Evolutionary conservation across 495 filamentous ascomycete genomes (phyloP).

Genomic region (Chaetomidium leptoderma): DNA sequence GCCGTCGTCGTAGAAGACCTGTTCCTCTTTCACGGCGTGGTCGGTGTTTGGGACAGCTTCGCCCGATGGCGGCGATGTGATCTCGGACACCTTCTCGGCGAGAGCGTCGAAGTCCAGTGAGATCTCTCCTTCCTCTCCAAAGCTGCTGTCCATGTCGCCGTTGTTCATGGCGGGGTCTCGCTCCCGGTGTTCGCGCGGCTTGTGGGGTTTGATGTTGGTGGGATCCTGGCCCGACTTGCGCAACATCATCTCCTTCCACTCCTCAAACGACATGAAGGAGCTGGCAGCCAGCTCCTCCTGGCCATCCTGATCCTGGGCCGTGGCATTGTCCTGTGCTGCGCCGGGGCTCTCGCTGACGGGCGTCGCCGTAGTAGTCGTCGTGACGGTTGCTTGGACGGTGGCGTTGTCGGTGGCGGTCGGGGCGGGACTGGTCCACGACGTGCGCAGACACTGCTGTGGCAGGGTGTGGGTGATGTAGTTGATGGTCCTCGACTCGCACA

Average conservation of each 20-base stretch:
- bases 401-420: conserved; percentile 12
- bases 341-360: conserved; percentile 11
- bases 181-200: conserved; percentile 36
- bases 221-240: conserved; percentile 80
- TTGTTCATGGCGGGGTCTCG: conserved; percentile 29
- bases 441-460: conserved; percentile 70
- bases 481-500: conserved; percentile 62
- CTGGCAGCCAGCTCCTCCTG: conserved; percentile 64
- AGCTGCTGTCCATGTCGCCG: conserved; percentile 40
- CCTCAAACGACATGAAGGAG: conserved; percentile 94
- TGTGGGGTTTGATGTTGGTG: conserved; percentile 60
- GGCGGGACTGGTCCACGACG: conserved; percentile 36
- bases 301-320: conserved; percentile 16
- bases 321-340: conserved; percentile 17
- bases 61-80: conserved; percentile 29
- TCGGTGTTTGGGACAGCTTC: conserved; percentile 32
- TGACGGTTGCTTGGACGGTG: background rate
- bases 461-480: conserved; percentile 79
- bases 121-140: conserved; percentile 89
- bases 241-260: conserved; percentile 95
- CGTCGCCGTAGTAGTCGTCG: conserved; percentile 6
- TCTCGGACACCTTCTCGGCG: conserved; percentile 42
- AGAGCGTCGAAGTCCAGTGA: conserved; percentile 76
- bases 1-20: conserved; percentile 43
- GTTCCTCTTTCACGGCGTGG: conserved; percentile 42